These are phyloP conservation scores for Aegilops bicornis DNA, from an alignment of 176 grass and related monocot genomes.

Conservation along the genomic window DNA sequence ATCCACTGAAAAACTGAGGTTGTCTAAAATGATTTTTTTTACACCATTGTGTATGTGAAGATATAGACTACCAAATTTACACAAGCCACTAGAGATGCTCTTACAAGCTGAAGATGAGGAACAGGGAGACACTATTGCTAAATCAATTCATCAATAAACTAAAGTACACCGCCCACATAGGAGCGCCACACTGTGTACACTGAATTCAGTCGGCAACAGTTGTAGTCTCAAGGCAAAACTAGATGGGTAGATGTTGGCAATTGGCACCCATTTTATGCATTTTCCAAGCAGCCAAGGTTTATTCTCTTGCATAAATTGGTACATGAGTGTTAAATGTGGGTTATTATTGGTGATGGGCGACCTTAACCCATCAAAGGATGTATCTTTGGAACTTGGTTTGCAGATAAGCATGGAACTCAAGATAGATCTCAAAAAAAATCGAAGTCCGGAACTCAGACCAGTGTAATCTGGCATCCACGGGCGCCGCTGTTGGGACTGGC, in stretches of 20 bases:
- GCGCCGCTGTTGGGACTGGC: neutral
- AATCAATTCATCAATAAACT: neutral
- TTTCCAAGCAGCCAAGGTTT: neutral
- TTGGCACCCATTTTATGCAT: neutral
- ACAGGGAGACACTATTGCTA: neutral
- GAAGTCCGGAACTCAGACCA: neutral
- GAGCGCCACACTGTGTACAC: neutral
- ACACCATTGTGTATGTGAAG: too few species aligned
- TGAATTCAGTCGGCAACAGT: neutral
- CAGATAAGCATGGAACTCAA: neutral
- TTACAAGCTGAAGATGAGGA: conserved; percentile 2
- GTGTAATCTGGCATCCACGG: neutral
- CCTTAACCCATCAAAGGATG: neutral
- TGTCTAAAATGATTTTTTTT: too few species aligned
- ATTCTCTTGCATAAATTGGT: conserved; percentile 8
- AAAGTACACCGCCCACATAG: neutral
- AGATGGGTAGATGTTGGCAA: neutral
- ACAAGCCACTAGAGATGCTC: too few species aligned
- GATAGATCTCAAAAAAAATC: conserved; percentile 1
- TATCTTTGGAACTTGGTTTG: neutral
- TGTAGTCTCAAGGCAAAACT: neutral
- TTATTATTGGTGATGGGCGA: neutral
- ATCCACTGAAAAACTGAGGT: too few species aligned
- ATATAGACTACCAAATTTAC: too few species aligned
- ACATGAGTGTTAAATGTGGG: neutral